phyloP scores from a whole-genome alignment of 1,284 basidiomycete species.

The Termitomyces sp. region DNA sequence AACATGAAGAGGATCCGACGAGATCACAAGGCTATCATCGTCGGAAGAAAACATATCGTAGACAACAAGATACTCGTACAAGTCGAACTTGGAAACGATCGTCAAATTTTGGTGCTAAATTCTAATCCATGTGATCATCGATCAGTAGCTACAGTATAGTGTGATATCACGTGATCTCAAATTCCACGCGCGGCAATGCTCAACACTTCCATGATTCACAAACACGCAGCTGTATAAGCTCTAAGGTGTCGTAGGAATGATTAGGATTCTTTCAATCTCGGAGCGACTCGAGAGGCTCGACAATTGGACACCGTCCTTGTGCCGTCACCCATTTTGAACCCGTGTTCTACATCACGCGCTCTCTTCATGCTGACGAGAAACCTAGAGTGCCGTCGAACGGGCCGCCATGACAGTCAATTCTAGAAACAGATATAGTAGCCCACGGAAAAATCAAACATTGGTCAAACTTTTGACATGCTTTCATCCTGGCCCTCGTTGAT shows the following conservation, averaged over 20 bases:
- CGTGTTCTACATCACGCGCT: slow-evolving; percentile 9
- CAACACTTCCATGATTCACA: too few species aligned
- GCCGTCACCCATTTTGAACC: neutral
- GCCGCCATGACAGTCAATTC: slow-evolving; percentile 5
- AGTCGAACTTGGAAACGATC: neutral
- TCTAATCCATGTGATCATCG: neutral
- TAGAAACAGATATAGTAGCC: neutral
- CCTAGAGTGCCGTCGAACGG: slow-evolving; percentile 6
- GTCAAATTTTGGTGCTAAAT: neutral
- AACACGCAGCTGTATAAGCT: too few species aligned
- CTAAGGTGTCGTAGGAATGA: neutral
- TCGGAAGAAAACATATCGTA: slow-evolving; percentile 15
- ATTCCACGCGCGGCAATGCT: too few species aligned
- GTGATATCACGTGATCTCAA: neutral
- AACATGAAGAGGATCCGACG: slow-evolving; percentile 48
- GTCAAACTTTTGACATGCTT: neutral
- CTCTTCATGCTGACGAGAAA: neutral
- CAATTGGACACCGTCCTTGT: neutral
- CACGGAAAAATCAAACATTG: neutral
- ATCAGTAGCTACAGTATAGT: too few species aligned
- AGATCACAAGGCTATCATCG: slow-evolving; percentile 32
- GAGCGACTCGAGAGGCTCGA: neutral
- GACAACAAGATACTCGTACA: neutral
- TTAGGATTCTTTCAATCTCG: neutral
- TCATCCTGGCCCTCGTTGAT: slow-evolving; percentile 1